Evolutionary conservation across 2,329 filamentous ascomycete genomes (phyloP), one percentile per base, ranked within the genome.

Genomic region (Teratosphaeria destructans): DNA sequence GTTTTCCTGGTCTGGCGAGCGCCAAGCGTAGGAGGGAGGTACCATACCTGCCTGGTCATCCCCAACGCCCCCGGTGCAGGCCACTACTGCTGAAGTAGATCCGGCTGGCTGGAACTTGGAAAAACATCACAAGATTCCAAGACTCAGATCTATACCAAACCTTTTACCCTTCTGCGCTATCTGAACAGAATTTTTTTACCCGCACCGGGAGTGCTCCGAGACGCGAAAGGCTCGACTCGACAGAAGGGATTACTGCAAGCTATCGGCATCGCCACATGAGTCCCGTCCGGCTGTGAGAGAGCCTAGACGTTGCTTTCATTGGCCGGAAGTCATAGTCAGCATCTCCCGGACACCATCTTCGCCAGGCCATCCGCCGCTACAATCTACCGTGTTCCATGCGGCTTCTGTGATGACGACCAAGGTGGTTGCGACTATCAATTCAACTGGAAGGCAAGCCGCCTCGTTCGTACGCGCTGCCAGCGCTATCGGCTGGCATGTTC

Each of bases 341-440:
- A 6, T n/a, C 16, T 19, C 19, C 43, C 43, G 19, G 19, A 23
- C 43, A 49, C 19, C 43, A n/a, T 49, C 43, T 8, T n/a, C 6
- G 43, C 43, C 43, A n/a, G 11, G 7, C 43, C 43, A 23, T 23
- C 43, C 6, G 8, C 43, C 6, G 8, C 19, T 19, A 49, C n/a
- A 16, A 43, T 5, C 6, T 3, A 43, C 37, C 37, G 37, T 43
- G 37, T 10, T 43, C 16, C 11, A 49, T 49, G 43, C 43, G 43
- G 43, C 43, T 19, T 49, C 43, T 49, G 43, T 49, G 19, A 68
- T 67, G 65, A 64, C 71, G 59, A 73, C 71, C 66, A 94, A 92
- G 78, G 94, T 89, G 59, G 90, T 95, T 70, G 93, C 92, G 72
- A 87, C 96, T 71, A 92, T 97, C 78, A 97, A 97, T 77, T 90